These are phyloP conservation scores for Phycomyces blakesleeanus DNA, from an alignment of 192 early-diverging fungal genomes.

Conservation along the genomic window DNA sequence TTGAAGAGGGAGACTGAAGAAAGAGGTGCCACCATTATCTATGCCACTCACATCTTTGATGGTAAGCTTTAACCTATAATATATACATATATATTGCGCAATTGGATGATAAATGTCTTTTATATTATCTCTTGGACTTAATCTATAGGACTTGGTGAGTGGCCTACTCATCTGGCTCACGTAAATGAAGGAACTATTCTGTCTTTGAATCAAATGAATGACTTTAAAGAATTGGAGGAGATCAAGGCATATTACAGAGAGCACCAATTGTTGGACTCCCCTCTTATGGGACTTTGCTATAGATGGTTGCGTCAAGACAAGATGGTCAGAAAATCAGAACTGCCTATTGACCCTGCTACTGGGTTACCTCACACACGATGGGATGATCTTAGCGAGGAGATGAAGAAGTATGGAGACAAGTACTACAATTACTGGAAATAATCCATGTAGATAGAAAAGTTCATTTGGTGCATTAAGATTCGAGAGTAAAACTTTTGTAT, in stretches of 20 bases:
- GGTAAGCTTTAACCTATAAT: constrained; percentile 34
- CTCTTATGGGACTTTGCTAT: constrained; percentile 30
- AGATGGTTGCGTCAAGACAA: constrained; percentile 63
- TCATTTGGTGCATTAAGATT: too few species aligned
- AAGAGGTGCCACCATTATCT: constrained; percentile 60
- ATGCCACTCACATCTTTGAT: constrained; percentile 85
- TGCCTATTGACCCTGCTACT: constrained; percentile 20
- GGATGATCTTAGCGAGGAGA: constrained; percentile 44
- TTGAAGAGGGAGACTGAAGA: constrained; percentile 60
- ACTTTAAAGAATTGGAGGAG: constrained; percentile 54
- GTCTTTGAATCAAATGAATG: constrained; percentile 39
- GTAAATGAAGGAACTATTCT: constrained; percentile 53
- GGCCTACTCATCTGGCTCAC: constrained; percentile 73
- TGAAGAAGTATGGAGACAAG: constrained; percentile 43
- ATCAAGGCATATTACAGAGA: constrained; percentile 22
- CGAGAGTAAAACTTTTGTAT: too few species aligned
- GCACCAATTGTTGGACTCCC: constrained; percentile 21
- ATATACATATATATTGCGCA: too few species aligned
- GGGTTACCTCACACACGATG: constrained; percentile 38
- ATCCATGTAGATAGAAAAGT: too few species aligned
- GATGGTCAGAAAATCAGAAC: constrained; percentile 15
- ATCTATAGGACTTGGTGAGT: constrained; percentile 43
- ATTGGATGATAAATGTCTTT: too few species aligned
- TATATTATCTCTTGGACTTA: too few species aligned
- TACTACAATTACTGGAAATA: constrained; percentile 48